A percentile compares a stretch with the other conserved stretches of the same genome.
Conservation (phyloP, 192 early-diverging fungal species). For the Jimgerdemannia flammicorona region DNA sequence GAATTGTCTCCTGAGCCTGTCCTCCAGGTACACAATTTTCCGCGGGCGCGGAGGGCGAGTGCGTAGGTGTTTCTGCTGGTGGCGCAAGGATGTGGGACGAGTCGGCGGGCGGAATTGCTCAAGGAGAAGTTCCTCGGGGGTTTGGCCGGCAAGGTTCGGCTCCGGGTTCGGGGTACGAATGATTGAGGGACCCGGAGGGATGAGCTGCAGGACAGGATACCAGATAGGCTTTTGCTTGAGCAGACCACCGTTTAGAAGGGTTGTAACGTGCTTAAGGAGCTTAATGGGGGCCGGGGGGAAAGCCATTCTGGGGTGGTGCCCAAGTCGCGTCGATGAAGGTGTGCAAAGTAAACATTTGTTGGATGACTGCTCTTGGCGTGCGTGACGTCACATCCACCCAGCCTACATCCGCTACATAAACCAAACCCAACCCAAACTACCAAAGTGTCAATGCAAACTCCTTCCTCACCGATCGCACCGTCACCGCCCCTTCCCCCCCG, state of each 20-base stretch:
- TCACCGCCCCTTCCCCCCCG: no score
- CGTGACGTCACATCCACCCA: background rate
- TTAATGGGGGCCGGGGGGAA: slow-evolving; percentile 33
- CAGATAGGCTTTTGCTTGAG: slow-evolving; percentile 50
- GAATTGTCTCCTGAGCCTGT: slow-evolving; percentile 78
- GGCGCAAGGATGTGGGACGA: slow-evolving; percentile 13
- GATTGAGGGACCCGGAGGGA: slow-evolving; percentile 53
- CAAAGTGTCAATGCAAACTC: background rate
- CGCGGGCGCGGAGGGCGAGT: slow-evolving; percentile 59
- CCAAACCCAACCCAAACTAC: background rate
- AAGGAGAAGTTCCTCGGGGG: slow-evolving; percentile 3
- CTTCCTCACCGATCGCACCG: background rate
- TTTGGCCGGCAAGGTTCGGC: slow-evolving; percentile 13
- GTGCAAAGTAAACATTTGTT: no score
- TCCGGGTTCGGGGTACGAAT: slow-evolving; percentile 37
- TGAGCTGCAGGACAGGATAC: slow-evolving; percentile 40
- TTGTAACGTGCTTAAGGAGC: slow-evolving; percentile 47
- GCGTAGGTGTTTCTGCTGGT: slow-evolving; percentile 53
- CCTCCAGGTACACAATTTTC: slow-evolving; percentile 85
- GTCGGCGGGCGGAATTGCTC: background rate
- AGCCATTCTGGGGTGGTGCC: slow-evolving; percentile 23
- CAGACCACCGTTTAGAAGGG: slow-evolving; percentile 47
- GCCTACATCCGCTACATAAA: background rate
- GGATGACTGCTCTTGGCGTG: no score
- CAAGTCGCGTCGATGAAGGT: background rate